phyloP scores from a whole-genome alignment of 805 yeast species.

The Geotrichum ghanense region DNA sequence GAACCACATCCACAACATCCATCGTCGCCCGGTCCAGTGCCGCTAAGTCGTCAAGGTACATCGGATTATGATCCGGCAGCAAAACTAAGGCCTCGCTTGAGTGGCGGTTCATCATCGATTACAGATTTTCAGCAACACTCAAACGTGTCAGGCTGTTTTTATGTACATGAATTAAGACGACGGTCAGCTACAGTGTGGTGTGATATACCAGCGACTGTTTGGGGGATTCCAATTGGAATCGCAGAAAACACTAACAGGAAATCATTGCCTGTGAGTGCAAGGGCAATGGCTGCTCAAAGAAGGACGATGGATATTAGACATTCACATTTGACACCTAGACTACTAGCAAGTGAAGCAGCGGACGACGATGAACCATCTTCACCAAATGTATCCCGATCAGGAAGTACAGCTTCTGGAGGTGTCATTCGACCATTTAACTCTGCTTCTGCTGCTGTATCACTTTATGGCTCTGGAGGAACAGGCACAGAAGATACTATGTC shows the following conservation, averaged over 20 bases:
- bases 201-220: slow-evolving; percentile 17
- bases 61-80: not conserved
- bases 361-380: slow-evolving; percentile 35
- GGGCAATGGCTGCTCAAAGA: slow-evolving; percentile 13
- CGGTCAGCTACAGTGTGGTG: slow-evolving; percentile 21
- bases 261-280: slow-evolving; percentile 1
- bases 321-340: slow-evolving; percentile 38
- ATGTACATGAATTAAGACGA: slow-evolving; percentile 21
- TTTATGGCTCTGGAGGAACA: too few relatives aligned
- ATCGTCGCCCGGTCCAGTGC: not conserved
- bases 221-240: slow-evolving; percentile 23
- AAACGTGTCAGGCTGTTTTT: slow-evolving; percentile 19
- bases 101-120: slow-evolving; percentile 6
- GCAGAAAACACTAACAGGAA: slow-evolving; percentile 9
- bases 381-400: not conserved
- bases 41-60: not conserved
- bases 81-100: not conserved
- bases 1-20: too few relatives aligned
- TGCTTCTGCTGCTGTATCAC: not conserved
- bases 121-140: slow-evolving; percentile 4
- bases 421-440: not conserved
- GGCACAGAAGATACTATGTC: not conserved
- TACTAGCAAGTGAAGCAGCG: slow-evolving; percentile 67
- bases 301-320: slow-evolving; percentile 29
- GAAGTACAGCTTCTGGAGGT: not conserved